These are phyloP conservation scores for Coleophoma cylindrospora DNA, from an alignment of 2,329 filamentous ascomycete species.

Conservation along the genomic window DNA sequence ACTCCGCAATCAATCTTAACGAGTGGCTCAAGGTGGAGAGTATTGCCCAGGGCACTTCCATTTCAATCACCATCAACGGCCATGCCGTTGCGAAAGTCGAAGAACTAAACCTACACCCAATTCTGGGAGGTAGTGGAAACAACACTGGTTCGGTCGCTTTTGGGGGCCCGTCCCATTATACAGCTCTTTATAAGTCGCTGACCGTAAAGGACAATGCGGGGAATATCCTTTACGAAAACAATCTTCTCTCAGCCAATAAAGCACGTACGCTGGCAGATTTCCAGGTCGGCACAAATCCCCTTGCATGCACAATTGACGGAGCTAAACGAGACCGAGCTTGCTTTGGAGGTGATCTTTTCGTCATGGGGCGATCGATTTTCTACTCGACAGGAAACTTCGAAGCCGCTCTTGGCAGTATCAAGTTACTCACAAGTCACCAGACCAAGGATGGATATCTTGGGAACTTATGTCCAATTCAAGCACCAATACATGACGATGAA, in stretches of 20 bases:
- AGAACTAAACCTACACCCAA: constrained; percentile 10
- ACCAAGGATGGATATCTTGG: constrained; percentile 13
- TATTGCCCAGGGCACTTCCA: constrained; percentile 2
- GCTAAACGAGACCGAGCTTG: constrained; percentile 53
- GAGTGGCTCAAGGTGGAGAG: constrained; percentile 10
- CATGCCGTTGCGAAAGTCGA: constrained; percentile 3
- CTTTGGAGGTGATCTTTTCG: constrained; percentile 49
- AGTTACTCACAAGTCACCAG: constrained; percentile 16
- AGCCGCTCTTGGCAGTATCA: constrained; percentile 14
- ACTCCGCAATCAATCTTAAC: constrained; percentile 1
- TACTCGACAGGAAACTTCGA: constrained; percentile 14
- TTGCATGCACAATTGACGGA: constrained; percentile 35
- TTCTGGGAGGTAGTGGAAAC: constrained; percentile 13
- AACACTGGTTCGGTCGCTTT: constrained; percentile 17
- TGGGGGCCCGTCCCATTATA: constrained; percentile 12
- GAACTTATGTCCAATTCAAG: constrained; percentile 15
- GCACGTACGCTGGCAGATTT: constrained; percentile 13
- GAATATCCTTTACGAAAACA: constrained; percentile 9
- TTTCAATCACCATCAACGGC: constrained; percentile 7
- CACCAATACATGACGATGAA: constrained; percentile 7
- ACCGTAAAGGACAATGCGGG: constrained; percentile 5
- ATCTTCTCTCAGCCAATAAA: constrained; percentile 7
- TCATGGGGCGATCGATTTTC: constrained; percentile 15
- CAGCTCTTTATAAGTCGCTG: constrained; percentile 8
- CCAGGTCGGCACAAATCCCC: constrained; percentile 13